Evolutionary conservation across 2,329 filamentous ascomycete species (phyloP).

Genomic region (Scedosporium minutisporum): DNA sequence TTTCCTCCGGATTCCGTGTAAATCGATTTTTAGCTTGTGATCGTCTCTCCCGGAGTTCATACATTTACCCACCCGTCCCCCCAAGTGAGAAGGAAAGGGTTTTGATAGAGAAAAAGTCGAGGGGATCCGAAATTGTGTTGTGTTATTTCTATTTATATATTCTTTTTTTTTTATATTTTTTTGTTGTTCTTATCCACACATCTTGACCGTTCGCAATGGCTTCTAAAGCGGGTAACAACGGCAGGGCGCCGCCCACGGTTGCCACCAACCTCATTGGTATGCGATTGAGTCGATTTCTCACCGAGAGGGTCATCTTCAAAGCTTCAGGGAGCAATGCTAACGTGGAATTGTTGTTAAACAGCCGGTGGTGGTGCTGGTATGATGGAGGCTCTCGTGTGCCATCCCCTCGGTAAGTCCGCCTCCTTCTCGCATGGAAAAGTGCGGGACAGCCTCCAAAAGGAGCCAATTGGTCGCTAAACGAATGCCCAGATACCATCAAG

Average conservation of each 20-base stretch:
- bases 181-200: constrained; percentile 5
- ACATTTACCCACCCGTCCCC: neutral
- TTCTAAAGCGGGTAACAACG: constrained; percentile 24
- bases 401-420: constrained; percentile 67
- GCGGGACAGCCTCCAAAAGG: constrained; percentile 13
- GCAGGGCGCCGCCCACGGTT: constrained; percentile 72
- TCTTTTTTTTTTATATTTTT: constrained; percentile 6
- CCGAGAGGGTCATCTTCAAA: constrained; percentile 72
- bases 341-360: constrained; percentile 43
- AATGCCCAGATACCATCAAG: constrained; percentile 75
- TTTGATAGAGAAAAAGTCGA: neutral
- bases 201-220: constrained; percentile 18
- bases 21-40: neutral
- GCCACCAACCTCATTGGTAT: constrained; percentile 87
- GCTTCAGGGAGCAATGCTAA: constrained; percentile 98
- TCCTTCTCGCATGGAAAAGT: constrained; percentile 1
- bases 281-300: constrained; percentile 15
- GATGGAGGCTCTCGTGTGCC: constrained; percentile 97
- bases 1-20: neutral
- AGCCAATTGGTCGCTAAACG: constrained; percentile 7
- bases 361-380: constrained; percentile 95
- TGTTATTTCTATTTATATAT: neutral
- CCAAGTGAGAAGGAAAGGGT: neutral
- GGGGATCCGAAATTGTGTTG: neutral
- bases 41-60: neutral